Conservation (phyloP, 345 rosid genomes). For the Eucalyptus tenuipes region DNA sequence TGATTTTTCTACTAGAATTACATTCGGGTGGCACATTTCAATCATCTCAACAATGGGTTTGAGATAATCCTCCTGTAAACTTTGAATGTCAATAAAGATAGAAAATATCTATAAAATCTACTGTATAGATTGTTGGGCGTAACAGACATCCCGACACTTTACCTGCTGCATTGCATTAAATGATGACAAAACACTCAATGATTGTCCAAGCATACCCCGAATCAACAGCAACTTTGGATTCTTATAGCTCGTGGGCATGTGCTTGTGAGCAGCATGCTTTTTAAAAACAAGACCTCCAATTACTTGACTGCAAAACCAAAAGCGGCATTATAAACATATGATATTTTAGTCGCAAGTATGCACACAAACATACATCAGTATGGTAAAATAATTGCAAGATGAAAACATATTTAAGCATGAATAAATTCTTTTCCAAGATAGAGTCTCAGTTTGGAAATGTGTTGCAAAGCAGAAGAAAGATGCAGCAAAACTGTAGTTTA, state of each 20-base stretch:
- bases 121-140: background rate
- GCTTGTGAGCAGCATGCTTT: slow-evolving; percentile 95
- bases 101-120: background rate
- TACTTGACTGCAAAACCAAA: slow-evolving; percentile 52
- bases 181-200: slow-evolving; percentile 68
- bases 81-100: slow-evolving; percentile 3
- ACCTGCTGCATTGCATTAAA: slow-evolving; percentile 66
- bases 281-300: slow-evolving; percentile 86
- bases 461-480: background rate
- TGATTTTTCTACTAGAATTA: slow-evolving; percentile 81
- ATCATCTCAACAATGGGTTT: slow-evolving; percentile 50
- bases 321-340: background rate
- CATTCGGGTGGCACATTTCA: slow-evolving; percentile 56
- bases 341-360: background rate
- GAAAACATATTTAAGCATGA: background rate
- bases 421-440: background rate
- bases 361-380: background rate
- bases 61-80: slow-evolving; percentile 36
- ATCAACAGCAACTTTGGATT: slow-evolving; percentile 71
- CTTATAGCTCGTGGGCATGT: slow-evolving; percentile 73
- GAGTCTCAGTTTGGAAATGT: background rate
- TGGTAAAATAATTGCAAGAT: background rate
- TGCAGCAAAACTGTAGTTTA: background rate
- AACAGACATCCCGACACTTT: background rate
- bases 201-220: slow-evolving; percentile 61